Evolutionary conservation across 768 basidiomycete genomes (phyloP), one percentile per base, ranked within the genome.

Genomic region (Clavulina sp.): DNA sequence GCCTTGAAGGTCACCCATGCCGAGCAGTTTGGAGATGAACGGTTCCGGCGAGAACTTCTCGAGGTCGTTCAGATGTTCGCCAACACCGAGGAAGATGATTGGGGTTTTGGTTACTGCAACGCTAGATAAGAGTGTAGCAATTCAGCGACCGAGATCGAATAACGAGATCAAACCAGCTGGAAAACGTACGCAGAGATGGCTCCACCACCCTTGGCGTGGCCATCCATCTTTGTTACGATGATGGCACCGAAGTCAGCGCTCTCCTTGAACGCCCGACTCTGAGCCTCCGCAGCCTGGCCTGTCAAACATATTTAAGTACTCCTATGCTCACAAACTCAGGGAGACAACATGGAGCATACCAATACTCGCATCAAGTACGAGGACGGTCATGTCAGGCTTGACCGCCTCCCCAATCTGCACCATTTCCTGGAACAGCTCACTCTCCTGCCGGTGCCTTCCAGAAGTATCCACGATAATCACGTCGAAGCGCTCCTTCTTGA

Each of bases 191-290:
- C 93, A 41, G 95, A 99, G 54, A 99, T 97, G 29, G 95, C 95
- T 23, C 95, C 95, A 64, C 95, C 95, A 52, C 95, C 95, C 64
- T 95, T 97, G 1, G 95, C 95, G 60, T 99, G 95, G 3, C 95
- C 95, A 59, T 99, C 95, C 80, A 99, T 88, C 68, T 99, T 99
- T 7, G 95, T 99, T 16, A 99, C 95, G 54, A 99, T 95, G 57
- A 99, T 99, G 2, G 93, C 95, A 52, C 93, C 95, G 63, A 99
- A 99, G 62, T 95, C 79, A 21, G 91, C 86, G 54, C 84, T 88
- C 56, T 97, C 93, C 67, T 99, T 99, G 74, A 99, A 99, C 1
- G 95, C 95, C 38, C 78, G 77, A 63, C 84, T 84, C 62, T 99
- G 95, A 4, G 86, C 84, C 63, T 99, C 95, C 13, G 95, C 95